phyloP scores from a whole-genome alignment of 805 yeast species.

The Metschnikowia cerradonensis region DNA sequence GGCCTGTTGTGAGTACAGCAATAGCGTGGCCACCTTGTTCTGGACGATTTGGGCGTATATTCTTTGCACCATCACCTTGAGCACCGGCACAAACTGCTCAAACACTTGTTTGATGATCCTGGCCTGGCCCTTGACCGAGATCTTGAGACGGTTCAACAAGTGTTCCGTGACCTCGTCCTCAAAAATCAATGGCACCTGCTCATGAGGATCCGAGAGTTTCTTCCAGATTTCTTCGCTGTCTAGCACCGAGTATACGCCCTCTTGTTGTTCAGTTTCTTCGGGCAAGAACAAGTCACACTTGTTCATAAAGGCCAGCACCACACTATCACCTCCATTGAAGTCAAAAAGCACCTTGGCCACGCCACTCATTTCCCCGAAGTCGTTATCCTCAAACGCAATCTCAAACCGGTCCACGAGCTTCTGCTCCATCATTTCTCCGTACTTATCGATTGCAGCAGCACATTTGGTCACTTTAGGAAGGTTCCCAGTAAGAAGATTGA shows the following conservation, averaged over 20 bases:
- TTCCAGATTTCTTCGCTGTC: constrained; percentile 55
- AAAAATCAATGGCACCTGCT: constrained; percentile 33
- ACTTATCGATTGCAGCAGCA: constrained; percentile 52
- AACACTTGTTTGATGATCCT: constrained; percentile 72
- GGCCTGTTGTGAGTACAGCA: constrained; percentile 59
- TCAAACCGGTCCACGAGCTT: constrained; percentile 67
- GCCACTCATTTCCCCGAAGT: constrained; percentile 68
- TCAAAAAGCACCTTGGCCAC: constrained; percentile 70
- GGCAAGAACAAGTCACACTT: constrained; percentile 68
- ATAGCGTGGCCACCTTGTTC: constrained; percentile 50
- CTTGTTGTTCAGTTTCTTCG: constrained; percentile 29
- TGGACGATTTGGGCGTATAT: constrained; percentile 70
- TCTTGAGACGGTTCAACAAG: constrained; percentile 49
- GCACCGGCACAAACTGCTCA: constrained; percentile 61
- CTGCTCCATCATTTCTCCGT: constrained; percentile 73
- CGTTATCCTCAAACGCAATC: constrained; percentile 65
- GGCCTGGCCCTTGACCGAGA: constrained; percentile 67
- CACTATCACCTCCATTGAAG: constrained; percentile 81
- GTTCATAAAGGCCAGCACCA: constrained; percentile 75
- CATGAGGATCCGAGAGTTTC: constrained; percentile 55
- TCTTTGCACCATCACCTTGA: constrained; percentile 68
- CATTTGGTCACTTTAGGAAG: constrained; percentile 41
- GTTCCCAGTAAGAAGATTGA: constrained; percentile 37
- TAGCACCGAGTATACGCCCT: constrained; percentile 29
- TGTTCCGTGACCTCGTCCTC: constrained; percentile 51